phyloP scores from a whole-genome alignment of 2,329 filamentous ascomycete species.

The Pseudonectria buxi region DNA sequence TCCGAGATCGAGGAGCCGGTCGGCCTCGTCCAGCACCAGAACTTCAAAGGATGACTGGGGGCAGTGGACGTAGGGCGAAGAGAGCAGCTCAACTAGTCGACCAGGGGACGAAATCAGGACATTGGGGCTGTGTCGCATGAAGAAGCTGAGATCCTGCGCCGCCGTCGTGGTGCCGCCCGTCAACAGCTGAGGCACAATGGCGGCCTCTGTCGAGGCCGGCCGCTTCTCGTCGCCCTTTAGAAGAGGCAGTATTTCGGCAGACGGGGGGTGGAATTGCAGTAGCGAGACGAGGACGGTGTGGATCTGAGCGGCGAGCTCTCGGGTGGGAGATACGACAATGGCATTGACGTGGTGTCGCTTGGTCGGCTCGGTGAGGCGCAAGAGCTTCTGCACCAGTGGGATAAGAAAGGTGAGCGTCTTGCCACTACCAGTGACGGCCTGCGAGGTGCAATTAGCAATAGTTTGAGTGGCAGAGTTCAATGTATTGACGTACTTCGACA shows the following conservation, averaged over 20 bases:
- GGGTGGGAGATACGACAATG: slow-evolving; percentile 83
- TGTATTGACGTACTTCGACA: slow-evolving; percentile 54
- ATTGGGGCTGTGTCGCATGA: slow-evolving; percentile 79
- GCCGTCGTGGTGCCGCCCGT: slow-evolving; percentile 74
- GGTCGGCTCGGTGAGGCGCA: slow-evolving; percentile 72
- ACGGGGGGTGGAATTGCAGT: slow-evolving; percentile 75
- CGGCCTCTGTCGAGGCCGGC: slow-evolving; percentile 37
- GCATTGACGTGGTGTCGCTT: slow-evolving; percentile 87
- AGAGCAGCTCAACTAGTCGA: slow-evolving; percentile 77
- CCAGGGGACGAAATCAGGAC: slow-evolving; percentile 87
- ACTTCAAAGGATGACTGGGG: slow-evolving; percentile 86
- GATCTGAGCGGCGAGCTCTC: slow-evolving; percentile 89
- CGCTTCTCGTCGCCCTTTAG: slow-evolving; percentile 51
- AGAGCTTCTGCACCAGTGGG: slow-evolving; percentile 72
- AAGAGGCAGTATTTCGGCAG: slow-evolving; percentile 56
- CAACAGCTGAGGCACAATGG: slow-evolving; percentile 79
- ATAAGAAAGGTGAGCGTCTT: slow-evolving; percentile 86
- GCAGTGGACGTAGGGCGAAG: slow-evolving; percentile 80
- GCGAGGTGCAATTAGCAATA: neutral
- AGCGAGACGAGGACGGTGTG: slow-evolving; percentile 71
- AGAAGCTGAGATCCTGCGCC: slow-evolving; percentile 78
- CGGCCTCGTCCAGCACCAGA: slow-evolving; percentile 89
- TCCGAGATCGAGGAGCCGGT: slow-evolving; percentile 84
- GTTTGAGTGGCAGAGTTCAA: neutral
- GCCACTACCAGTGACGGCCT: slow-evolving; percentile 84